Evolutionary conservation across 306 rosid genomes (phyloP).

Genomic region (Parietaria judaica): DNA sequence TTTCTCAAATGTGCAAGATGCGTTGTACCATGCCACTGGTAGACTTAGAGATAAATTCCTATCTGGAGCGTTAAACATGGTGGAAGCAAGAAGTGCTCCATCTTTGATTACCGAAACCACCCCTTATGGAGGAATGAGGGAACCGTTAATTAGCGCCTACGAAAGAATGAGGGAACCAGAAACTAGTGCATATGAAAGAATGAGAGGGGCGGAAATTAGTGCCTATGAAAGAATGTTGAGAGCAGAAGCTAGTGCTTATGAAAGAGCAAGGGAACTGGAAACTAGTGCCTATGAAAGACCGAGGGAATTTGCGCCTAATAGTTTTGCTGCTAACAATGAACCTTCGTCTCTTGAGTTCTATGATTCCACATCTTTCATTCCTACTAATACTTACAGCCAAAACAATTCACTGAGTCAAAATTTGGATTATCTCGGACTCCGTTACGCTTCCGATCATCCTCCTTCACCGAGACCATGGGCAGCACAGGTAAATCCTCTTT

Average conservation of each 20-base stretch:
- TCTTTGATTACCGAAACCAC: constrained; percentile 49
- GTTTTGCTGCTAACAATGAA: constrained; percentile 20
- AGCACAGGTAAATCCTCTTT: constrained; percentile 38
- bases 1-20: constrained; percentile 87
- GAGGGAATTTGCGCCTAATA: background rate
- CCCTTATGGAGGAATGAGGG: constrained; percentile 27
- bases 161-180: constrained; percentile 2
- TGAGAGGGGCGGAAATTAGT: constrained; percentile 30
- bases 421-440: constrained; percentile 45
- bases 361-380: constrained; percentile 27
- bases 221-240: constrained; percentile 23
- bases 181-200: too few relatives aligned
- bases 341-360: constrained; percentile 37
- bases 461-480: constrained; percentile 73
- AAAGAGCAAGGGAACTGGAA: background rate
- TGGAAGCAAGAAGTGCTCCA: constrained; percentile 47
- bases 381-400: constrained; percentile 36
- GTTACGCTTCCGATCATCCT: constrained; percentile 53
- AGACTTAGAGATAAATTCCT: constrained; percentile 82
- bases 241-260: background rate
- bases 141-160: background rate
- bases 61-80: constrained; percentile 39
- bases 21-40: constrained; percentile 83
- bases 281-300: too few relatives aligned
- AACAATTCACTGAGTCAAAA: constrained; percentile 44